Evolutionary conservation across 371 early-diverging fungal genomes (phyloP).

Genomic region (Mortierella sp.): DNA sequence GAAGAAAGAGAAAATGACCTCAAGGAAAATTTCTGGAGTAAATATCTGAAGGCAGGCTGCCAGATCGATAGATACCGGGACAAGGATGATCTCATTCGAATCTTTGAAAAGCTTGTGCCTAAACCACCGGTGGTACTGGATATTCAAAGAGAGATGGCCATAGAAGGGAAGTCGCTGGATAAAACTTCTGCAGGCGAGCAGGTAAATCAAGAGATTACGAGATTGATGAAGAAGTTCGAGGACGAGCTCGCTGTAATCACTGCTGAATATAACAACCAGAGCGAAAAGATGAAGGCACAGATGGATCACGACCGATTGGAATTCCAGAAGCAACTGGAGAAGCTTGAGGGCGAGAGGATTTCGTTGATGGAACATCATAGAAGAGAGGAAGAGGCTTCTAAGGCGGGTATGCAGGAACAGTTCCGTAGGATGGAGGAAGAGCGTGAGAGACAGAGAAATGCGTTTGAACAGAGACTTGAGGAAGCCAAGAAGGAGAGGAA

Average conservation of each 20-base stretch:
- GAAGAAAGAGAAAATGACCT: not conserved
- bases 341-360: not conserved
- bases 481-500: not conserved
- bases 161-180: not conserved
- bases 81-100: slow-evolving; percentile 1
- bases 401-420: not conserved
- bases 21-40: slow-evolving; percentile 3
- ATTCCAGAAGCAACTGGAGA: not conserved
- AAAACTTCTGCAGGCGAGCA: not conserved
- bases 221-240: not conserved
- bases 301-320: slow-evolving; percentile 7
- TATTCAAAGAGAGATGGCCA: slow-evolving; percentile 6
- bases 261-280: not conserved
- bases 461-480: not conserved
- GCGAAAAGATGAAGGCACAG: not conserved
- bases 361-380: not conserved
- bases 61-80: not conserved
- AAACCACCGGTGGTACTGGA: not conserved
- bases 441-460: not conserved
- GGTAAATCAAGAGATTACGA: not conserved
- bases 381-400: not conserved
- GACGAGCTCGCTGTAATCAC: not conserved
- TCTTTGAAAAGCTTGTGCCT: not conserved
- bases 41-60: not conserved
- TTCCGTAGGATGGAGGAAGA: not conserved